Base-by-base conservation (phyloP, 495 filamentous ascomycete genomes). In the Penicillium goetzii region DNA sequence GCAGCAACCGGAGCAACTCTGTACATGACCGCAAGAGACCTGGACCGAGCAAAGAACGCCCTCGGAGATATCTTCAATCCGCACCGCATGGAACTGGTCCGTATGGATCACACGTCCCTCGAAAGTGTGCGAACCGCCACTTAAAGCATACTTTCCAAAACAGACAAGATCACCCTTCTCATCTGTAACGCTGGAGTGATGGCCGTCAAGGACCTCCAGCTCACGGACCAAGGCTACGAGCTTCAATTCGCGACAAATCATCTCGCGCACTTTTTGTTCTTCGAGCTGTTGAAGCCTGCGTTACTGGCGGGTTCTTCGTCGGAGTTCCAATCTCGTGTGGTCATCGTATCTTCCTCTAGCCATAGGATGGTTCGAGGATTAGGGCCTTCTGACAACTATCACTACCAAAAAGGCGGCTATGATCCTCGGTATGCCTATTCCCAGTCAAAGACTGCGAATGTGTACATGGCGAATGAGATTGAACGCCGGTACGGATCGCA, bases 181-280 rank as follows among this genome's bases (percentile, higher is more conserved):
- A 68, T 85, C 58, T 75, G 78, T 59, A 84, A 78, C 62, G 83
- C 83, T 3, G 83, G 73, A 17, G 65, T 85, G 36, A 83, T 85
- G 77, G 79, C 72, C 6, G 65, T 72, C 7, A 79, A 80, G 21
- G 69, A 79, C 34, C 36, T 40, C 36, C 36, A 74, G 4, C 53
- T 62, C 14, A 84, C 80, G 14, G 69, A 71, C 15, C 74, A 83
- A 51, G 80, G 78, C 23, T 66, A 81, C 58, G 84, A 86, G 63
- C 56, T 73, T n/a, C 80, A 85, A 56, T 78, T 85, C 56, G 73
- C 66, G 19, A 81, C 80, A 3, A 84, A 84, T 70, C 78, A 85
- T 60, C 73, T 85, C 0, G 69, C 70, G 33, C 82, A 84, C 65
- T 84, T 85, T 66, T 77, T 83, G 9, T 72, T 86, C 17, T 81